Conservation (phyloP, 202 grass and related monocot species). For the Saccharum hybrid region DNA sequence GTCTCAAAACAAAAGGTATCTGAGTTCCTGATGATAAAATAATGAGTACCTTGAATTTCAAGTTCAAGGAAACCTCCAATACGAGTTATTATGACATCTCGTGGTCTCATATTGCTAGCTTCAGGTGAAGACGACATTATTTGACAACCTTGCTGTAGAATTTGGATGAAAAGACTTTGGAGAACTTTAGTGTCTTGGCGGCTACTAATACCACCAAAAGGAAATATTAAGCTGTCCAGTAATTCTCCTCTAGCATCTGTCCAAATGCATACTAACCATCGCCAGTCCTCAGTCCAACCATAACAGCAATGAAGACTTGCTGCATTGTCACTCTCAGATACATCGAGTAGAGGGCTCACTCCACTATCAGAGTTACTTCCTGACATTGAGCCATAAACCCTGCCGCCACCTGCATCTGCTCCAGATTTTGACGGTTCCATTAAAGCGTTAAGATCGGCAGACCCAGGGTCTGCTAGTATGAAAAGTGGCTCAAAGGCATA, state of each 20-base stretch:
- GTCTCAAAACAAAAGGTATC: slow-evolving; percentile 16
- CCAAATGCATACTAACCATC: slow-evolving; percentile 97
- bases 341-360: slow-evolving; percentile 50
- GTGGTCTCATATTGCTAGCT: slow-evolving; percentile 59
- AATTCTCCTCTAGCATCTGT: slow-evolving; percentile 97
- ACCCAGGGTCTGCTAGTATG: slow-evolving; percentile 84
- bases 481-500: slow-evolving; percentile 97
- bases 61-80: slow-evolving; percentile 95
- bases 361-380: slow-evolving; percentile 60
- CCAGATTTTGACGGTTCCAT: slow-evolving; percentile 71
- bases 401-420: slow-evolving; percentile 63
- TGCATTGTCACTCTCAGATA: slow-evolving; percentile 65
- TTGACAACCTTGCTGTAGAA: slow-evolving; percentile 96
- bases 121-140: slow-evolving; percentile 81
- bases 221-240: slow-evolving; percentile 87
- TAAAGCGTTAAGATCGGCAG: slow-evolving; percentile 61
- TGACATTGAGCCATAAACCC: slow-evolving; percentile 56
- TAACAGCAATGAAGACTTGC: slow-evolving; percentile 94
- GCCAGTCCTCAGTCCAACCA: slow-evolving; percentile 99
- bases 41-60: slow-evolving; percentile 86
- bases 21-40: slow-evolving; percentile 31
- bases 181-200: slow-evolving; percentile 97
- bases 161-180: slow-evolving; percentile 96
- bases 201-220: slow-evolving; percentile 95
- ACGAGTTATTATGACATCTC: slow-evolving; percentile 88